Conservation (phyloP, 2,329 filamentous ascomycete species). For the Malbranchea zuffiana region DNA sequence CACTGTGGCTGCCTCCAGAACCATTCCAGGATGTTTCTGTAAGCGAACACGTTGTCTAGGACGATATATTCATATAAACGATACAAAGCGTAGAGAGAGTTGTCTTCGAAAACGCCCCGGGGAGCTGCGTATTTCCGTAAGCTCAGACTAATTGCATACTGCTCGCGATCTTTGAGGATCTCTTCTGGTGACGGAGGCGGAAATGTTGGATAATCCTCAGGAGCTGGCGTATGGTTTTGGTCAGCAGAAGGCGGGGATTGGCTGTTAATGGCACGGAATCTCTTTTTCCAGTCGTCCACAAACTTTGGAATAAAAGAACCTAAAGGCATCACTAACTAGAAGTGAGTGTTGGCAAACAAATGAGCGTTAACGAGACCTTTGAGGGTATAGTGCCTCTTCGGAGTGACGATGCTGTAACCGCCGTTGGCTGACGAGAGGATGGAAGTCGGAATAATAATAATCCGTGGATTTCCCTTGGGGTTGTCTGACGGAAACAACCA, state of each 20-base stretch:
- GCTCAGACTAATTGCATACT: background rate
- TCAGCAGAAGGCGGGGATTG: no score
- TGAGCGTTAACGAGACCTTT: no score
- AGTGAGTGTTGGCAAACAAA: no score
- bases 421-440: no score
- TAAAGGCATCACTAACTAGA: no score
- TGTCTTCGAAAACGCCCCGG: background rate
- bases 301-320: background rate
- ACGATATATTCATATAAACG: constrained; percentile 7
- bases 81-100: constrained; percentile 5
- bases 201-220: constrained; percentile 2
- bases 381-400: no score
- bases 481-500: no score
- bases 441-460: no score
- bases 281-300: background rate
- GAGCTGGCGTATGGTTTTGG: no score
- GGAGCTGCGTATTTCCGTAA: constrained; percentile 1
- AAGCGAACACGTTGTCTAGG: background rate
- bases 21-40: constrained; percentile 7
- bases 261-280: no score
- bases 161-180: background rate
- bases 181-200: constrained; percentile 1
- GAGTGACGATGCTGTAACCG: no score
- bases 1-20: constrained; percentile 2
- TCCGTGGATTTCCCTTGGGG: no score